Evolutionary conservation across 495 filamentous ascomycete species (phyloP).

Genomic region (Extremus antarcticus): DNA sequence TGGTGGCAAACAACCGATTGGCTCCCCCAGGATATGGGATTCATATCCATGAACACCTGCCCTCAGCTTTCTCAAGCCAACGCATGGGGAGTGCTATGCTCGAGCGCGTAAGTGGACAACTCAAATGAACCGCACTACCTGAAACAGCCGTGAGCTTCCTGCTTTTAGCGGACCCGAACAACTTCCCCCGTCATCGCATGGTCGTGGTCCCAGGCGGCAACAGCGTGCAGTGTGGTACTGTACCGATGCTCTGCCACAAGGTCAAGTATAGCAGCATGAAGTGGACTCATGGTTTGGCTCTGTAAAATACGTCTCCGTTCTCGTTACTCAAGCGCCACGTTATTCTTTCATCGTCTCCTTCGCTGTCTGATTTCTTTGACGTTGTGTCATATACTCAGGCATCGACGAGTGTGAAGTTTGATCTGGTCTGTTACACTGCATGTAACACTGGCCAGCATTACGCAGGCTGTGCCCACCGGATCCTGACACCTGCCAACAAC

Average conservation of each 20-base stretch:
- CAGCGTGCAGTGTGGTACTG: too few relatives aligned
- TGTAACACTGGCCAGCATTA: not conserved
- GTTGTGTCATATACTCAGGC: too few relatives aligned
- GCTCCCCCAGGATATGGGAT: not conserved
- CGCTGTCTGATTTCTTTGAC: not conserved
- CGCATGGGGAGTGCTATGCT: not conserved
- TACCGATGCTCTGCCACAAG: too few relatives aligned
- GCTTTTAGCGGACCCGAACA: too few relatives aligned
- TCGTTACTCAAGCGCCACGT: too few relatives aligned
- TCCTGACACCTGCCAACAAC: too few relatives aligned
- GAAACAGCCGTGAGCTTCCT: not conserved
- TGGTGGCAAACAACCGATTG: not conserved
- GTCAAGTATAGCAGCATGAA: too few relatives aligned
- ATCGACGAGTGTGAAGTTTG: not conserved
- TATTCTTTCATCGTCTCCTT: not conserved
- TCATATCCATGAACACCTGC: not conserved
- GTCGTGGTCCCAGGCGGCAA: too few relatives aligned
- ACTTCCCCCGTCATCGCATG: too few relatives aligned
- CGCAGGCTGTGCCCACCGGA: too few relatives aligned
- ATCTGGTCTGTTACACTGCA: not conserved
- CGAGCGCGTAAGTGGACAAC: not conserved
- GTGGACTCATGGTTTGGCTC: too few relatives aligned
- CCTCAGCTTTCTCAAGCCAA: not conserved
- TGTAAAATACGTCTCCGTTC: too few relatives aligned
- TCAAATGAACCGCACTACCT: not conserved